These are phyloP conservation scores for Mycena kentingensis DNA, from an alignment of 768 basidiomycete species.

Conservation along the genomic window DNA sequence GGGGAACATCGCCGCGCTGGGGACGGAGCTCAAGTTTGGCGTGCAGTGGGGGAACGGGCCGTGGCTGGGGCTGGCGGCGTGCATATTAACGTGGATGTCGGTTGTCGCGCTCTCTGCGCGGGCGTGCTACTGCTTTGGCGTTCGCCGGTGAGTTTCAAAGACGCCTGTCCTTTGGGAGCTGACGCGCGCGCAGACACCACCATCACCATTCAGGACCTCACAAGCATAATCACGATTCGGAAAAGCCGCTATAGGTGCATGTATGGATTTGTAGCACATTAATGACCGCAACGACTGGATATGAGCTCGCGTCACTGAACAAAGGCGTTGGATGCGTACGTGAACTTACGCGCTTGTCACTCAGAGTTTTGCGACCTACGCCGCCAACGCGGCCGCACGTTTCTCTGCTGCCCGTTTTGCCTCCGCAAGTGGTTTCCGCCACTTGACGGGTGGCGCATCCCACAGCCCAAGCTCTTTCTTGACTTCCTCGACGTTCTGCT, in stretches of 20 bases:
- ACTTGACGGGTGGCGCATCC: conserved; percentile 76
- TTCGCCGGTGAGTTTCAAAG: conserved; percentile 40
- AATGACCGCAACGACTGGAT: not conserved
- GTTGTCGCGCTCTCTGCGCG: conserved; percentile 63
- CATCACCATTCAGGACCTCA: too few relatives aligned
- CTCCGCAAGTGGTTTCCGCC: conserved; percentile 67
- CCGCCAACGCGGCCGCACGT: too few relatives aligned
- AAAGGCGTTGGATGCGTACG: too few relatives aligned
- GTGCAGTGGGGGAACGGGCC: conserved; percentile 66
- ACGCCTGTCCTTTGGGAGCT: not conserved
- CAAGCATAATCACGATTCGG: too few relatives aligned
- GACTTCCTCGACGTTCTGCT: conserved; percentile 77
- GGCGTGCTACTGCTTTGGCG: conserved; percentile 69
- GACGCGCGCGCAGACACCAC: too few relatives aligned
- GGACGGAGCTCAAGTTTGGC: conserved; percentile 40
- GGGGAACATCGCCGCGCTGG: conserved; percentile 41
- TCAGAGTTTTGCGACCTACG: too few relatives aligned
- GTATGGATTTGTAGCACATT: too few relatives aligned
- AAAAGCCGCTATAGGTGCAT: too few relatives aligned
- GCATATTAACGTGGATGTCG: conserved; percentile 59
- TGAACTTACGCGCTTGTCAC: too few relatives aligned
- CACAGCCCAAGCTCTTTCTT: conserved; percentile 83
- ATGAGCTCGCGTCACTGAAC: too few relatives aligned
- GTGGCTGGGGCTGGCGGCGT: conserved; percentile 68
- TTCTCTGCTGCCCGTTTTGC: conserved; percentile 52